Conservation (phyloP, 2,329 filamentous ascomycete genomes). For the Pseudogymnoascus sp. region DNA sequence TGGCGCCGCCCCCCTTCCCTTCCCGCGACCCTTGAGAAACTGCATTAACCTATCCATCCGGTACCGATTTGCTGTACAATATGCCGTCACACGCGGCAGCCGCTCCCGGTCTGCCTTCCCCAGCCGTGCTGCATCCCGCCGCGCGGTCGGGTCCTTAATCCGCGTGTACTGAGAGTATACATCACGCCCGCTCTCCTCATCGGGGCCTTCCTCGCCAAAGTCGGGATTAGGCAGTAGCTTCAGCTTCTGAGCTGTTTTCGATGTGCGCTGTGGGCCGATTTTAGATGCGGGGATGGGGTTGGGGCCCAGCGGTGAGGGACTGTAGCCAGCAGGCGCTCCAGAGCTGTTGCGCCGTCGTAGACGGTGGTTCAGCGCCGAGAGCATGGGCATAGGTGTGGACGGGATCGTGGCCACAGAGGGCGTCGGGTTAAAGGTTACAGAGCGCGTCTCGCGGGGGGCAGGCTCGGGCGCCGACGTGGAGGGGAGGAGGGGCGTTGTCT, state of each 20-base stretch:
- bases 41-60: conserved; percentile 82
- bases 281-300: conserved; percentile 44
- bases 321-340: conserved; percentile 43
- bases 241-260: conserved; percentile 91
- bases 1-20: conserved; percentile 69
- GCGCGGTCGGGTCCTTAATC: conserved; percentile 91
- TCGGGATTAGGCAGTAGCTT: conserved; percentile 94
- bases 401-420: conserved; percentile 53
- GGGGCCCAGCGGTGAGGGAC: conserved; percentile 31
- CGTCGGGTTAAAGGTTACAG: conserved; percentile 69
- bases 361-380: conserved; percentile 79
- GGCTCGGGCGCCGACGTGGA: conserved; percentile 11
- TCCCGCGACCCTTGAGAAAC: conserved; percentile 78
- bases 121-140: conserved; percentile 81
- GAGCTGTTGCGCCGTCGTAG: conserved; percentile 79
- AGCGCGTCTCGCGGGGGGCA: conserved; percentile 9
- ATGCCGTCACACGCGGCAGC: conserved; percentile 86
- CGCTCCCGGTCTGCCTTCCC: conserved; percentile 87
- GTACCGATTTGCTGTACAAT: conserved; percentile 90
- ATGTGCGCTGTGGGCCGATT: conserved; percentile 89
- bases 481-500: conserved; percentile 5
- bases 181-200: conserved; percentile 88
- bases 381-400: conserved; percentile 42
- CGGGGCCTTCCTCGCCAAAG: conserved; percentile 62
- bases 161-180: conserved; percentile 97